A percentile compares a stretch with the other conserved stretches of the same genome.
These are phyloP conservation scores for Candida wancherniae DNA, from an alignment of 805 yeast genomes.

Conservation along the genomic window DNA sequence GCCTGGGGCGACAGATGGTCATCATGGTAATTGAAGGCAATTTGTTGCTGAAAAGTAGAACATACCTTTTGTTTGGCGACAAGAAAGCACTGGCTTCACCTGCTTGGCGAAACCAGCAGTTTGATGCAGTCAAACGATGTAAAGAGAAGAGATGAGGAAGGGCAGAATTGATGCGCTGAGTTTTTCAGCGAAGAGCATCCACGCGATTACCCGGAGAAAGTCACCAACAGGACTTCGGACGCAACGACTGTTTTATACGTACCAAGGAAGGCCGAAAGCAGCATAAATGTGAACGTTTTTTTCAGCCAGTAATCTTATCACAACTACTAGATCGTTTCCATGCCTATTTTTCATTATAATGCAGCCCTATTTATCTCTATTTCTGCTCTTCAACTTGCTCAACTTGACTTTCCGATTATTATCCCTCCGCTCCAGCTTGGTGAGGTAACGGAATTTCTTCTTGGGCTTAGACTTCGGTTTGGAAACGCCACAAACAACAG, in stretches of 20 bases:
- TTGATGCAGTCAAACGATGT: conserved; percentile 1
- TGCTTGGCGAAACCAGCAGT: conserved; percentile 2
- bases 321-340: too few species aligned
- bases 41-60: neutral
- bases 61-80: conserved; percentile 13
- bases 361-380: conserved; percentile 10
- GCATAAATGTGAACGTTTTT: too few species aligned
- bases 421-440: conserved; percentile 70
- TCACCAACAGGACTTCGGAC: neutral
- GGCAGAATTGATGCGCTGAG: too few species aligned
- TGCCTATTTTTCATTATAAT: too few species aligned
- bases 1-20: conserved; percentile 76
- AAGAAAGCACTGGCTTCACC: conserved; percentile 5
- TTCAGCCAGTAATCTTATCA: too few species aligned
- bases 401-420: conserved; percentile 33
- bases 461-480: conserved; percentile 33
- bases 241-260: too few species aligned
- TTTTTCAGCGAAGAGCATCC: too few species aligned
- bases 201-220: conserved; percentile 11
- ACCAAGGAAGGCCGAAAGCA: too few species aligned
- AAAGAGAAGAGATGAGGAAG: neutral
- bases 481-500: conserved; percentile 53
- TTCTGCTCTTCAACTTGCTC: conserved; percentile 21
- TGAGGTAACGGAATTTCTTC: conserved; percentile 79
- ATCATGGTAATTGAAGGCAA: conserved; percentile 34